phyloP scores from a whole-genome alignment of 2,329 filamentous ascomycete genomes.

The Penicillium sp. region DNA sequence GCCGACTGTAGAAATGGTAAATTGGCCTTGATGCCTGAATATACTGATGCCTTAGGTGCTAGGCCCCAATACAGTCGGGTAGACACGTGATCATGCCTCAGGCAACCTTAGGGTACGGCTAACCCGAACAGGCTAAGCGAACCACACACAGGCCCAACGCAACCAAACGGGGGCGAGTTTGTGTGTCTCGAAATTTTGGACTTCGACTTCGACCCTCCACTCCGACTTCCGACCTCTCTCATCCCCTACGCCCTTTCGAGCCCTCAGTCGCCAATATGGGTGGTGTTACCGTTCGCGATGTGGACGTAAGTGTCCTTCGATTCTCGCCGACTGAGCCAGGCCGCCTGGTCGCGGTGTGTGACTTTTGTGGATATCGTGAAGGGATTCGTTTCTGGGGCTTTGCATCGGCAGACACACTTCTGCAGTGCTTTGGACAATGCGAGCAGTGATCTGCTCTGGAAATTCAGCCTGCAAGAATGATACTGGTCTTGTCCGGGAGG shows the following conservation, averaged over 20 bases:
- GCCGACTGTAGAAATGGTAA: no score
- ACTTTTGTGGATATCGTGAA: conserved; percentile 14
- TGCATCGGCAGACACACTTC: background rate
- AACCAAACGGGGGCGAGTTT: conserved; percentile 29
- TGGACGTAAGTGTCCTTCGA: conserved; percentile 53
- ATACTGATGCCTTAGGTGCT: background rate
- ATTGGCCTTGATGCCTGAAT: background rate
- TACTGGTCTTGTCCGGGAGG: background rate
- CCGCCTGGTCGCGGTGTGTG: conserved; percentile 17
- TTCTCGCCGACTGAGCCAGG: conserved; percentile 11
- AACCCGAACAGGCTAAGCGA: conserved; percentile 44
- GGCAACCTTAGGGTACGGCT: conserved; percentile 38
- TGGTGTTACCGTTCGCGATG: conserved; percentile 66
- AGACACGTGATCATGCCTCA: conserved; percentile 10
- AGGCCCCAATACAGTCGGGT: background rate
- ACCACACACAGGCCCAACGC: conserved; percentile 37
- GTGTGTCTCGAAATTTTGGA: conserved; percentile 40
- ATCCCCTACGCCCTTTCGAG: conserved; percentile 30
- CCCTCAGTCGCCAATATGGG: conserved; percentile 58
- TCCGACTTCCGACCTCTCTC: conserved; percentile 35
- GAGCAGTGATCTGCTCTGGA: conserved; percentile 3
- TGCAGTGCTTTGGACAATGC: background rate
- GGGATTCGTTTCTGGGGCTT: conserved; percentile 20
- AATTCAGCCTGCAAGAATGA: background rate
- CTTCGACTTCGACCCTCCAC: conserved; percentile 40